Percentiles rank a stretch among this genome's conserved stretches.
phyloP scores from a whole-genome alignment of 1,139 yeast species.

The Candida gigantensis region DNA sequence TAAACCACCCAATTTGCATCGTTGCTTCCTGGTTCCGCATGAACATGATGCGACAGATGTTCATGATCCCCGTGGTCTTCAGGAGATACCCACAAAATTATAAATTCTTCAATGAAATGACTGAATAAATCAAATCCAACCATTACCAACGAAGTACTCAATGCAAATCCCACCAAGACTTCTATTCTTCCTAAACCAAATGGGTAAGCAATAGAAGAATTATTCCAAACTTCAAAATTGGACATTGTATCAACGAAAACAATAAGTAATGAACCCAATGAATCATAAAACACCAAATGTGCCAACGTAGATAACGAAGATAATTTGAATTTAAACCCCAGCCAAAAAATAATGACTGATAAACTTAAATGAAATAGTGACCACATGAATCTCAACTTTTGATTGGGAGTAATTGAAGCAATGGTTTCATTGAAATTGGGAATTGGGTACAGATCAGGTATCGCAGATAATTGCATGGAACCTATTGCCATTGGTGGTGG shows the following conservation, averaged over 20 bases:
- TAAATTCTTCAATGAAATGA: constrained; percentile 77
- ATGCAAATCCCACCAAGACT: constrained; percentile 83
- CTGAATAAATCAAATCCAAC: constrained; percentile 88
- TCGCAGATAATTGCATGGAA: constrained; percentile 58
- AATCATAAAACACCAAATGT: constrained; percentile 84
- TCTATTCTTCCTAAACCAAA: constrained; percentile 90
- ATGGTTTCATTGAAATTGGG: constrained; percentile 70
- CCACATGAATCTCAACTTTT: constrained; percentile 62
- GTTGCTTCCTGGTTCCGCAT: constrained; percentile 37
- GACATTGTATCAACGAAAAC: constrained; percentile 78
- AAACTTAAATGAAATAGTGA: constrained; percentile 62
- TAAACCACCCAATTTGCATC: constrained; percentile 37
- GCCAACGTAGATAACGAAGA: constrained; percentile 77
- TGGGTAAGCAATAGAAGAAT: constrained; percentile 80
- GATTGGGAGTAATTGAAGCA: constrained; percentile 53
- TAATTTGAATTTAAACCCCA: constrained; percentile 58
- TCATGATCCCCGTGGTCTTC: constrained; percentile 29
- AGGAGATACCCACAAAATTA: constrained; percentile 50
- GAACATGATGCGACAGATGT: constrained; percentile 54
- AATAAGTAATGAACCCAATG: constrained; percentile 72
- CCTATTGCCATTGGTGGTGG: constrained; percentile 62
- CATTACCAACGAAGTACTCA: constrained; percentile 81
- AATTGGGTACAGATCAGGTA: constrained; percentile 79
- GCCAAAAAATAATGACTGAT: constrained; percentile 57
- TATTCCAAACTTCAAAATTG: constrained; percentile 90